Percentiles rank a stretch among this genome's conserved stretches.
Evolutionary conservation across 2,329 filamentous ascomycete species (phyloP).

Genomic region (Phymatotrichopsis omnivora): DNA sequence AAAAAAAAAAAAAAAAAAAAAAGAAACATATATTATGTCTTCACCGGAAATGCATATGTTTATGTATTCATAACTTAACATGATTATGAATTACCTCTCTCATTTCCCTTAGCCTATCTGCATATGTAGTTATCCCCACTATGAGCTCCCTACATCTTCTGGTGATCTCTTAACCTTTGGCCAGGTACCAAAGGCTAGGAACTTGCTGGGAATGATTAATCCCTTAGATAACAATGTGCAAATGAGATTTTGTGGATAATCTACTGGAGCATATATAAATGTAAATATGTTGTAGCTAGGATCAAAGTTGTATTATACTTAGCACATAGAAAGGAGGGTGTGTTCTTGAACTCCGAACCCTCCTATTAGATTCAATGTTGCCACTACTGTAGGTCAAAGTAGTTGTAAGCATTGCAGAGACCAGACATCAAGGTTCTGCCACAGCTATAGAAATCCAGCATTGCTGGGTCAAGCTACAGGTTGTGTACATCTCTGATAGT

Average conservation of each 20-base stretch:
- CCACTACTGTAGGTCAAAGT: slow-evolving; percentile 43
- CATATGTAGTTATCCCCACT: slow-evolving; percentile 33
- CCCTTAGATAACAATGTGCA: slow-evolving; percentile 42
- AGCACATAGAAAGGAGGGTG: slow-evolving; percentile 38
- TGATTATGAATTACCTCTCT: slow-evolving; percentile 36
- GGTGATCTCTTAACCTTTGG: slow-evolving; percentile 44
- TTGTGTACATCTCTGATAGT: slow-evolving; percentile 32
- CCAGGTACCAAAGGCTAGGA: slow-evolving; percentile 41
- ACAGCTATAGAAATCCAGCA: slow-evolving; percentile 36
- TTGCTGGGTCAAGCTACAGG: slow-evolving; percentile 24
- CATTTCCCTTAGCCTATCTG: slow-evolving; percentile 38
- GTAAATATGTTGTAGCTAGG: slow-evolving; percentile 45
- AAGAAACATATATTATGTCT: too few species aligned
- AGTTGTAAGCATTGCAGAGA: slow-evolving; percentile 42
- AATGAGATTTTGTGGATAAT: slow-evolving; percentile 40
- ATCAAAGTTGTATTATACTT: slow-evolving; percentile 40
- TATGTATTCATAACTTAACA: slow-evolving; percentile 37
- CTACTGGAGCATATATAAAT: slow-evolving; percentile 43
- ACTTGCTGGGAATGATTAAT: slow-evolving; percentile 43
- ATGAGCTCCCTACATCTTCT: slow-evolving; percentile 40
- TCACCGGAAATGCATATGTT: slow-evolving; percentile 39
- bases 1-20: too few species aligned
- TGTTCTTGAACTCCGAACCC: slow-evolving; percentile 42
- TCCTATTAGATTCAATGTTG: slow-evolving; percentile 38
- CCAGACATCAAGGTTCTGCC: slow-evolving; percentile 44